Percentiles rank a stretch among this genome's conserved stretches.
These are phyloP conservation scores for Amanita rimosa DNA, from an alignment of 768 basidiomycete species.

Conservation along the genomic window DNA sequence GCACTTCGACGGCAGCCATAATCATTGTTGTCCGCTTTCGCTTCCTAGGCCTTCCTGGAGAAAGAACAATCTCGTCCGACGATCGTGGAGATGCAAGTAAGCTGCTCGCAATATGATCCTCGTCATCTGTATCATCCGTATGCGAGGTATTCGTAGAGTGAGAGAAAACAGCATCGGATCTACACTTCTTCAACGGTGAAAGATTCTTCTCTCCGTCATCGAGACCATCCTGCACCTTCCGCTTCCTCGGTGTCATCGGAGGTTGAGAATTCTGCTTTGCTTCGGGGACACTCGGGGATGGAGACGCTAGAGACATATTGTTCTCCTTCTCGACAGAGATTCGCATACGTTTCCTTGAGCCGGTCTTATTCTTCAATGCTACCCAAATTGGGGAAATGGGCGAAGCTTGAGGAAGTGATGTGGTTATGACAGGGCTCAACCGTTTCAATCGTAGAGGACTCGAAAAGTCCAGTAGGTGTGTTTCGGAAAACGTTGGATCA, in stretches of 20 bases:
- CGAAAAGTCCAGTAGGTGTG: constrained; percentile 3
- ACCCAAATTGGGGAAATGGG: constrained; percentile 6
- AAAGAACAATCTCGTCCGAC: background rate
- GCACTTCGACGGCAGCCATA: constrained; percentile 15
- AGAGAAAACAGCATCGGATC: constrained; percentile 8
- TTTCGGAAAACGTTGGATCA: background rate
- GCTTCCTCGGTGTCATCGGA: constrained; percentile 26
- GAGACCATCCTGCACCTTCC: constrained; percentile 23
- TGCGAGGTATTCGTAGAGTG: constrained; percentile 4
- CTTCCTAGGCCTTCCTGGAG: background rate
- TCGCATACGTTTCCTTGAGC: constrained; percentile 1
- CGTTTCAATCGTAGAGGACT: background rate
- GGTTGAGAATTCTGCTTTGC: background rate
- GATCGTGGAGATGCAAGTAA: background rate
- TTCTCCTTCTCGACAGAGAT: constrained; percentile 33
- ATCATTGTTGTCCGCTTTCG: constrained; percentile 8
- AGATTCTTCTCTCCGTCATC: constrained; percentile 11
- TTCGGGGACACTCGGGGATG: background rate
- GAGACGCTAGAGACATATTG: constrained; percentile 34
- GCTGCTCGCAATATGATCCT: background rate
- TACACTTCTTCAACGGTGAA: constrained; percentile 13
- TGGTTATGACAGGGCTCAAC: background rate
- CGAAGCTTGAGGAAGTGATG: constrained; percentile 10
- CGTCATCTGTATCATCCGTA: constrained; percentile 4
- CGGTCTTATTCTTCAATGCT: background rate